Percentiles rank a stretch among this genome's conserved stretches.
Evolutionary conservation across 208 protist species (phyloP).

Genomic region (Trypanosoma grayi): DNA sequence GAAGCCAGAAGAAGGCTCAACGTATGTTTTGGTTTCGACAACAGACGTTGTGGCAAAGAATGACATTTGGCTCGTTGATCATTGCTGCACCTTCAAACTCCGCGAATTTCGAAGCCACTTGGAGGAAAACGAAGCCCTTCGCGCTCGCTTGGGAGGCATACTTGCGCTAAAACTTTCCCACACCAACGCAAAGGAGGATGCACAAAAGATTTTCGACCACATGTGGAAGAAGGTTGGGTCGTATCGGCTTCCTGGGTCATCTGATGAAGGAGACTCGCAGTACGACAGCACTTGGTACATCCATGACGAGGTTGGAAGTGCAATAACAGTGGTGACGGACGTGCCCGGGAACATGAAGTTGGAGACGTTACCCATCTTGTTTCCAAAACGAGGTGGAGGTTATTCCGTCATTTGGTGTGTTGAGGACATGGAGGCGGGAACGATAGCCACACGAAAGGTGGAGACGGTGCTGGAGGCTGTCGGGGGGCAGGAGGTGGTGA

Average conservation of each 20-base stretch:
- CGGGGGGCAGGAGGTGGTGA: conserved; percentile 19
- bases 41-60: conserved; percentile 29
- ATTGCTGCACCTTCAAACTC: conserved; percentile 45
- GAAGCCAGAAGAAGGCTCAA: too few relatives aligned
- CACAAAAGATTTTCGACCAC: conserved; percentile 26
- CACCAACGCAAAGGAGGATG: conserved; percentile 9
- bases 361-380: conserved; percentile 43
- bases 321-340: conserved; percentile 28
- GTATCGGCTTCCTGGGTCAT: conserved; percentile 26
- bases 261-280: conserved; percentile 17
- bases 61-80: conserved; percentile 61
- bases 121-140: conserved; percentile 28
- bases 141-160: conserved; percentile 31
- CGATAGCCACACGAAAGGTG: conserved; percentile 24
- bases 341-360: conserved; percentile 38
- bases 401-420: conserved; percentile 53
- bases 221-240: conserved; percentile 41
- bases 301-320: conserved; percentile 55
- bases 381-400: conserved; percentile 38
- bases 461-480: conserved; percentile 27
- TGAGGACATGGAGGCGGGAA: conserved; percentile 35
- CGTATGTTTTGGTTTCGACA: conserved; percentile 44
- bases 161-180: conserved; percentile 17
- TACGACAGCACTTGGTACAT: conserved; percentile 41
- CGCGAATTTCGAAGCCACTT: conserved; percentile 35